Percentiles rank a stretch among this genome's conserved stretches.
phyloP scores from a whole-genome alignment of 2,329 filamentous ascomycete genomes.

The Dothideomycetes sp. region DNA sequence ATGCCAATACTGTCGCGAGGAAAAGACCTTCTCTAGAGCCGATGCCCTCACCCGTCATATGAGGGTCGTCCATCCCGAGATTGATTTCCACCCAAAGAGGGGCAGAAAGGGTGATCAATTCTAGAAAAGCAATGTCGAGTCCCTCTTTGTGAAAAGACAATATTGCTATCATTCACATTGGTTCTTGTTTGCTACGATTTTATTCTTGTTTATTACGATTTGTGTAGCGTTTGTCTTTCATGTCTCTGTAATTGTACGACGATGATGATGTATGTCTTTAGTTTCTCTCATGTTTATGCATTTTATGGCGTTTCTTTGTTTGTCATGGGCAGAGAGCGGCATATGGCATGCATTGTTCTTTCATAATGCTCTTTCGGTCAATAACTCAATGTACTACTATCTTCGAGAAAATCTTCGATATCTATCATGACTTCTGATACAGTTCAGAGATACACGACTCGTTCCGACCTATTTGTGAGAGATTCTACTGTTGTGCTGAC shows the following conservation, averaged over 20 bases:
- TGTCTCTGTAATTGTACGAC: constrained; percentile 8
- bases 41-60: constrained; percentile 93
- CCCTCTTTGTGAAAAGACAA: neutral
- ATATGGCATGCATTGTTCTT: too few relatives aligned
- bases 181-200: neutral
- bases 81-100: constrained; percentile 67
- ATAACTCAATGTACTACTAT: too few relatives aligned
- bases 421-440: too few relatives aligned
- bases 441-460: too few relatives aligned
- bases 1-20: constrained; percentile 85
- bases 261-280: constrained; percentile 4
- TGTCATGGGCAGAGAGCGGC: too few relatives aligned
- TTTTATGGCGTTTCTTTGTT: too few relatives aligned
- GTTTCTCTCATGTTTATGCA: neutral
- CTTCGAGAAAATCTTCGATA: too few relatives aligned
- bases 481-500: too few relatives aligned
- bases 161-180: constrained; percentile 1
- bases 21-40: constrained; percentile 93
- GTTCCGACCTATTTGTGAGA: too few relatives aligned
- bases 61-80: constrained; percentile 84
- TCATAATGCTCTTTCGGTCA: too few relatives aligned
- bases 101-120: constrained; percentile 19
- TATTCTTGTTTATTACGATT: neutral
- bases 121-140: neutral
- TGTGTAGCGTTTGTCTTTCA: constrained; percentile 1